Percentiles rank a stretch among this genome's conserved stretches.
phyloP scores from a whole-genome alignment of 2,329 filamentous ascomycete genomes.

The Curvularia lunata region DNA sequence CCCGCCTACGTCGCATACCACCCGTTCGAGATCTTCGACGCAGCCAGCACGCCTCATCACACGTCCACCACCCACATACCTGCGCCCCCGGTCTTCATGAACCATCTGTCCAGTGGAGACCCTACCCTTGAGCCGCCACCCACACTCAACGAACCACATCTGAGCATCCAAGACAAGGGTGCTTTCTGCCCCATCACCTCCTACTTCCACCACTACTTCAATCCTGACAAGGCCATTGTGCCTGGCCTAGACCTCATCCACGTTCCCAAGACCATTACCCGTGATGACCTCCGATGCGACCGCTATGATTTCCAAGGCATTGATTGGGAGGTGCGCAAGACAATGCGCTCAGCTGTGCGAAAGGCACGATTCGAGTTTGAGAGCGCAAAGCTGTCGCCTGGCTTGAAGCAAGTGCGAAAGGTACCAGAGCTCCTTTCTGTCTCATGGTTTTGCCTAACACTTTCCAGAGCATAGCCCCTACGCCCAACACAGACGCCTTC shows the following conservation, averaged over 20 bases:
- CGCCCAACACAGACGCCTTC: slow-evolving; percentile 53
- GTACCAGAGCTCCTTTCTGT: slow-evolving; percentile 18
- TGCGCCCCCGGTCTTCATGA: slow-evolving; percentile 17
- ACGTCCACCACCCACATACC: slow-evolving; percentile 22
- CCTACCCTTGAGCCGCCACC: slow-evolving; percentile 32
- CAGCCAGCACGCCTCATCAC: slow-evolving; percentile 19
- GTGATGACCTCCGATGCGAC: slow-evolving; percentile 45
- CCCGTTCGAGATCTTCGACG: slow-evolving; percentile 13
- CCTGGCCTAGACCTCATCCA: slow-evolving; percentile 33
- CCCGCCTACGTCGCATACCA: slow-evolving; percentile 16
- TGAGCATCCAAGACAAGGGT: slow-evolving; percentile 37
- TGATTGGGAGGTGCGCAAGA: slow-evolving; percentile 44
- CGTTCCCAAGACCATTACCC: slow-evolving; percentile 36
- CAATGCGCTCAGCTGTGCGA: slow-evolving; percentile 34
- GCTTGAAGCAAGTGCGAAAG: slow-evolving; percentile 27
- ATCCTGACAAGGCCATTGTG: slow-evolving; percentile 20
- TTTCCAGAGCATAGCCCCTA: slow-evolving; percentile 21
- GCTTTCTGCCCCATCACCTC: slow-evolving; percentile 38
- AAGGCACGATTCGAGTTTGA: slow-evolving; percentile 35
- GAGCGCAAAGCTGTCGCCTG: slow-evolving; percentile 25
- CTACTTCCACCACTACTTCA: slow-evolving; percentile 35
- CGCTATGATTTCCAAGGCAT: slow-evolving; percentile 49
- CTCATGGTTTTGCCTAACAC: slow-evolving; percentile 15
- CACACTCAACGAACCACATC: slow-evolving; percentile 35
- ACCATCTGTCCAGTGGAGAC: slow-evolving; percentile 25